Base-by-base conservation (phyloP, 441 rosid genomes). In the Arabidopsis lyrata region DNA sequence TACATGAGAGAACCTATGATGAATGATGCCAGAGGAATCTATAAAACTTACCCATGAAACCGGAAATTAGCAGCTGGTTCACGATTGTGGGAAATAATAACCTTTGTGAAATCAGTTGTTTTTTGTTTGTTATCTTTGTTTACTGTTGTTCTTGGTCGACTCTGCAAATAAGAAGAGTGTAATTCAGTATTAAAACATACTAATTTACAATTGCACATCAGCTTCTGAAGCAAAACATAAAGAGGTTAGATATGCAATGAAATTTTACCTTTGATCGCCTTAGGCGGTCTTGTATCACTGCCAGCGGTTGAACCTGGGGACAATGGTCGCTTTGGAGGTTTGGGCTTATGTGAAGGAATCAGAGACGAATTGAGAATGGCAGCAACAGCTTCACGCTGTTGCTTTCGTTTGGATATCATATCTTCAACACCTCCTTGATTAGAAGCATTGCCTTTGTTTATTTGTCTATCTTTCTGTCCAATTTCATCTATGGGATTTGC, bases 351-450 rank as follows among this genome's bases (percentile, higher is more conserved):
- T 8, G 96, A 87, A 73, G 98, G 87, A 81, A 93, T 86, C 72
- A 96, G 85, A 80, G 97, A 86, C 14, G 97, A 83, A 62, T 60
- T 77, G 65, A 96, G 93, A 82, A 96, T 89, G 55, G 98, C 96
- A 67, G 87, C 92, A 76, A 91, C 97, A 75, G 93, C 97, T 81
- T 90, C 93, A 27, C 98, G 93, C 67, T 93, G 91, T 45, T 85
- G 83, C 81, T 92, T 93, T 74, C 97, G 85, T 83, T 89, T 85
- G 18, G 84, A 65, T 56, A 83, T 78, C 36, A 84, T 48, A 81
- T 88, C 89, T 53, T 79, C 81, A 76, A 74, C 81, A 75, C 82
- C 74, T 50, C 83, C 83, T 45, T 49, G 80, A 77, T 55, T 81
- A 68, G 83, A 66, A 78, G 58, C 79, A 60, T 20, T 70, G 66